Conservation (phyloP, 176 grass and related monocot genomes). For the barley (Hordeum vulgare) region MorexV3_pseudomolecules_assembly NC_058521.1:352288280-352288779, state of each 20-base stretch:
- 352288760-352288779: background rate
- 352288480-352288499: background rate
- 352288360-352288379: background rate
- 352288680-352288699: background rate
- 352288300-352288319: background rate
- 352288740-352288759: slow-evolving; percentile 10
- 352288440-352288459: background rate
- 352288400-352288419: background rate
- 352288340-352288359: background rate
- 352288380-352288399: background rate
- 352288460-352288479: background rate
- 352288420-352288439: background rate
- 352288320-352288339: background rate
- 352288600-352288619: background rate
- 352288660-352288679: background rate
- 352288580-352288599: background rate
- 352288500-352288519: slow-evolving; percentile 2
- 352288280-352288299: background rate
- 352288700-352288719: background rate
- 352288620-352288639: background rate
- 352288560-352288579: background rate
- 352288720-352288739: background rate
- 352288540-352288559: background rate
- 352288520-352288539: background rate
- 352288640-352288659: background rate